Base-by-base conservation (phyloP, 140 eudicot species). In the Erigeron philadelphicus region DNA sequence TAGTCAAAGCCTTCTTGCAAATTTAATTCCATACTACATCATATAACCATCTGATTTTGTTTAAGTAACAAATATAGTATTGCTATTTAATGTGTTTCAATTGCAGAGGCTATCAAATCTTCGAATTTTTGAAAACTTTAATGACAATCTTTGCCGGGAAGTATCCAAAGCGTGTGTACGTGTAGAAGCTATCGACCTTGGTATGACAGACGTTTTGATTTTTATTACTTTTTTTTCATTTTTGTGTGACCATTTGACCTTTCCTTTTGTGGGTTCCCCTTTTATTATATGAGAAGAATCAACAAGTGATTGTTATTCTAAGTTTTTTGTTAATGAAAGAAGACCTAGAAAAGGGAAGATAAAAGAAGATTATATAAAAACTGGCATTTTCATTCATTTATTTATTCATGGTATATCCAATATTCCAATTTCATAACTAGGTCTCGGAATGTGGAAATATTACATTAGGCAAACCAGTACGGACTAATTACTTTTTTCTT, bases 41-140 rank as follows among this genome's bases (percentile, higher is more conserved):
- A 15, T 52, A 18, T 73, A 47, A 40, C 46, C 47, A 1, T 68
- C 7, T 58, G 10, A 23, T 58, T 25, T 25, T 72, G n/a, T 55
- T 38, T 10, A 41, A 6, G 16, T 18, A 23, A 11, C 10, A 73
- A 69, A 11, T 61, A 4, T 13, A 17, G n/a, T 46, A 40, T 3
- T 46, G 12, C 6, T 38, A 6, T 38, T 48, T 1, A 40, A 5
- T 19, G 54, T 62, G 19, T 46, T 35, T 75, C 67, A 68, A 31
- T 47, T 85, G 77, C 86, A 93, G 98, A 79, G 98, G 68, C 78
- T 93, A 64, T 89, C 96, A 50, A 89, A 89, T 84, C 98, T 93
- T 68, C 85, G 95, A 63, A 93, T 93, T 66, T 84, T 80, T 79
- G 95, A 89, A 9, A 84, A 85, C 48, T 93, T 81, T 12, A 93